These are phyloP conservation scores for Pterulicium gracile DNA, from an alignment of 1,284 basidiomycete genomes.

Conservation along the genomic window DNA sequence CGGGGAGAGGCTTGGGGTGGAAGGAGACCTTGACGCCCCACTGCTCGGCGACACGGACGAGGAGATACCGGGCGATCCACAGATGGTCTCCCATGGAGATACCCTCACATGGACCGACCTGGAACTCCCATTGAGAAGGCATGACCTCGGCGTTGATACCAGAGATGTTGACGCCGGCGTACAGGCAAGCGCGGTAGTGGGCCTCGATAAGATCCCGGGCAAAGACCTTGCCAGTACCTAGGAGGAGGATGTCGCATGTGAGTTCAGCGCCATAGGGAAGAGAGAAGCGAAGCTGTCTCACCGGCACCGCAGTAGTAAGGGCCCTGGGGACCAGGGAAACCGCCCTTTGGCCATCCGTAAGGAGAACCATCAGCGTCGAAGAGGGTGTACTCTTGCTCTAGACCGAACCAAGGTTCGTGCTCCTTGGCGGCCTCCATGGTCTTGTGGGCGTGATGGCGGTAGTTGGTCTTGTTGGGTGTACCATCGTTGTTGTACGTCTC, in stretches of 20 bases:
- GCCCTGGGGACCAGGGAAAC: constrained; percentile 99
- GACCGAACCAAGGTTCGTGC: constrained; percentile 90
- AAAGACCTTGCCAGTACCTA: constrained; percentile 93
- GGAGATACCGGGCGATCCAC: constrained; percentile 93
- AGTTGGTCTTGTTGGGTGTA: constrained; percentile 96
- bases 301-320: constrained; percentile 99
- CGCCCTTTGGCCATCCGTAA: constrained; percentile 96
- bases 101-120: constrained; percentile 96
- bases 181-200: constrained; percentile 96
- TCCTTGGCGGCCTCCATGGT: constrained; percentile 86
- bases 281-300: constrained; percentile 28
- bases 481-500: constrained; percentile 99
- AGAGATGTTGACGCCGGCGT: constrained; percentile 95
- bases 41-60: constrained; percentile 91
- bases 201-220: constrained; percentile 99
- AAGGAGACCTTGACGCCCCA: constrained; percentile 98
- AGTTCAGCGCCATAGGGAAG: not conserved
- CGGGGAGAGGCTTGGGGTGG: constrained; percentile 97
- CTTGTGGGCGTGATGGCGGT: constrained; percentile 86
- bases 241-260: constrained; percentile 3
- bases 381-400: constrained; percentile 99
- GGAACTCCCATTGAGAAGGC: constrained; percentile 99
- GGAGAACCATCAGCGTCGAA: constrained; percentile 90
- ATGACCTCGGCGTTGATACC: constrained; percentile 99
- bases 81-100: constrained; percentile 99